Evolutionary conservation across 2,329 filamentous ascomycete genomes (phyloP).

Genomic region (Pestalotiopsis sp.): DNA sequence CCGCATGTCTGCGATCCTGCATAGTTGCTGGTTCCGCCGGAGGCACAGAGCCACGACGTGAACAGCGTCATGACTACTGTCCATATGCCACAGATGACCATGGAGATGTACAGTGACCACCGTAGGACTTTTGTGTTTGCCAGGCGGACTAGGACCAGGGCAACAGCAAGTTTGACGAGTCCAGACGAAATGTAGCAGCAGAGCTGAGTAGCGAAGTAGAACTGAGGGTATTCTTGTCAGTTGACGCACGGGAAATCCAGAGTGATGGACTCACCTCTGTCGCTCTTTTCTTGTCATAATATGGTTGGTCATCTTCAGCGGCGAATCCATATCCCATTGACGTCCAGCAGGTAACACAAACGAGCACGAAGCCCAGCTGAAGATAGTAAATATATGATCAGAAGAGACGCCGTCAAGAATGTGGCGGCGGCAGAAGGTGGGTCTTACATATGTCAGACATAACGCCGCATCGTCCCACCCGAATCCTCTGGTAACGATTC

Average conservation of each 20-base stretch:
- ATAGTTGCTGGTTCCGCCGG: constrained; percentile 30
- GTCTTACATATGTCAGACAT: constrained; percentile 29
- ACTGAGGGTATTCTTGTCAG: constrained; percentile 20
- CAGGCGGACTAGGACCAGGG: constrained; percentile 34
- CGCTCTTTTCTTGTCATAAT: constrained; percentile 24
- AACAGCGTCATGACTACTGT: constrained; percentile 34
- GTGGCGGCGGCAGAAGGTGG: constrained; percentile 1
- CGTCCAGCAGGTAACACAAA: constrained; percentile 29
- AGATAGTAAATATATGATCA: constrained; percentile 5
- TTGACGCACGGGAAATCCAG: neutral
- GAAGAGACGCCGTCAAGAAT: constrained; percentile 15
- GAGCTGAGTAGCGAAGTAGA: constrained; percentile 32
- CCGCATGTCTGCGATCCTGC: constrained; percentile 29
- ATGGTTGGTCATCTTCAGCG: constrained; percentile 24
- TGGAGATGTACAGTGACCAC: constrained; percentile 26
- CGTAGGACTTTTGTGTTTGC: constrained; percentile 25
- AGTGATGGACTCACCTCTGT: constrained; percentile 15
- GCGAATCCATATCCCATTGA: constrained; percentile 34
- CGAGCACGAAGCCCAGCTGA: constrained; percentile 28
- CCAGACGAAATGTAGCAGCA: constrained; percentile 33
- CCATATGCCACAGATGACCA: constrained; percentile 29
- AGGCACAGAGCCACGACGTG: constrained; percentile 31
- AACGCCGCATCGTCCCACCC: constrained; percentile 33
- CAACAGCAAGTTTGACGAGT: constrained; percentile 34
- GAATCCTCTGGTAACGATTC: constrained; percentile 27